A percentile compares a stretch with the other conserved stretches of the same genome.
phyloP scores from a whole-genome alignment of 768 basidiomycete genomes.

The Dioszegia crocea region DNA sequence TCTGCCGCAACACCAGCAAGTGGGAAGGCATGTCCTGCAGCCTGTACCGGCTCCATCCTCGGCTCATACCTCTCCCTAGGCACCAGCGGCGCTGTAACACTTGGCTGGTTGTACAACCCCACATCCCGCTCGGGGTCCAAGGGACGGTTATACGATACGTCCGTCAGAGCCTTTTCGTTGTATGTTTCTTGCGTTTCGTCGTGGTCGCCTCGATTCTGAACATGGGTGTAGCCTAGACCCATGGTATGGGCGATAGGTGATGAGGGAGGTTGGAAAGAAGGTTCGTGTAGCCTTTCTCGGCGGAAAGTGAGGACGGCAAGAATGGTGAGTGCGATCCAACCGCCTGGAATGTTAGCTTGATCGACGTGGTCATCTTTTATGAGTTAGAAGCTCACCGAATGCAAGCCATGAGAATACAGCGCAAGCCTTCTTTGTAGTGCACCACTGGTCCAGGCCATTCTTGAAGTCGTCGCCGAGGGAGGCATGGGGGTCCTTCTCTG shows the following conservation, averaged over 20 bases:
- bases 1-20: conserved; percentile 51
- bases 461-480: conserved; percentile 62
- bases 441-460: conserved; percentile 71
- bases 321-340: conserved; percentile 68
- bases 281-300: conserved; percentile 59
- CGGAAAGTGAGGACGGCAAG: conserved; percentile 74
- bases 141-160: conserved; percentile 9
- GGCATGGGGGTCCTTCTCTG: conserved; percentile 74
- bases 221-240: conserved; percentile 20
- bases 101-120: conserved; percentile 4
- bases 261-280: conserved; percentile 66
- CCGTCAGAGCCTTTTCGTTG: conserved; percentile 33
- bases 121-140: conserved; percentile 9
- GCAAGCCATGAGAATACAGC: conserved; percentile 76
- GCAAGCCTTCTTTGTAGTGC: conserved; percentile 85
- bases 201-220: conserved; percentile 9
- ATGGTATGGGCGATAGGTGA: background rate
- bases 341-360: conserved; percentile 51
- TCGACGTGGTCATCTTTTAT: background rate
- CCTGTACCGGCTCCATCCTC: conserved; percentile 24
- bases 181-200: conserved; percentile 21
- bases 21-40: conserved; percentile 51
- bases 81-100: background rate
- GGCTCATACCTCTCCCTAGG: conserved; percentile 3
- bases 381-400: conserved; percentile 2